phyloP scores from a whole-genome alignment of 2,329 filamentous ascomycete genomes.

The Colletotrichum karsti region DNA sequence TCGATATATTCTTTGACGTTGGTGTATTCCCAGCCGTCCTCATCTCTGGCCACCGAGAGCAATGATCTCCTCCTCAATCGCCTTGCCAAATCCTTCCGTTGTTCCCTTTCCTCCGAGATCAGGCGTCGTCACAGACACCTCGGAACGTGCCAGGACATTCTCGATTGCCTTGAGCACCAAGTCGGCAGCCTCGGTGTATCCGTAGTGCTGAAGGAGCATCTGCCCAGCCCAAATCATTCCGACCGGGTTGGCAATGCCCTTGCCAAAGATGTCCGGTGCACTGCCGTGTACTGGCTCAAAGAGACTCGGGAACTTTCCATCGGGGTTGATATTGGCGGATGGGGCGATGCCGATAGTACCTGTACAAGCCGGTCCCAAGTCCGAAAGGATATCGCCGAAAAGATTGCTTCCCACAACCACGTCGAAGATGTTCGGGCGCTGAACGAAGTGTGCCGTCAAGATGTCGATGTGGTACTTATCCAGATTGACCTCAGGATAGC shows the following conservation, averaged over 20 bases:
- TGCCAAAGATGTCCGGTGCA: slow-evolving; percentile 78
- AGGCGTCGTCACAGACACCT: slow-evolving; percentile 38
- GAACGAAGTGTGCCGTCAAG: slow-evolving; percentile 71
- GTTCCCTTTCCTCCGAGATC: slow-evolving; percentile 40
- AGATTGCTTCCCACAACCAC: slow-evolving; percentile 72
- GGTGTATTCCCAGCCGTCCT: too few relatives aligned
- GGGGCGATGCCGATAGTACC: slow-evolving; percentile 78
- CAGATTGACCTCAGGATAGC: slow-evolving; percentile 67
- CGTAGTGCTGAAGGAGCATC: slow-evolving; percentile 78
- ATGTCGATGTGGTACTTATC: slow-evolving; percentile 76
- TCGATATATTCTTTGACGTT: too few relatives aligned
- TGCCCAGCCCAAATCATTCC: slow-evolving; percentile 76
- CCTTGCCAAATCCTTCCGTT: slow-evolving; percentile 33
- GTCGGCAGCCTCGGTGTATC: slow-evolving; percentile 47
- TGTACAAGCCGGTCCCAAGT: slow-evolving; percentile 74
- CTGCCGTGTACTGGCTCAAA: slow-evolving; percentile 78
- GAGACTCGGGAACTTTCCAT: slow-evolving; percentile 61
- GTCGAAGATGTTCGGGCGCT: slow-evolving; percentile 66
- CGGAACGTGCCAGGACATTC: slow-evolving; percentile 62
- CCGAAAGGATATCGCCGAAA: slow-evolving; percentile 73
- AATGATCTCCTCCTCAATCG: slow-evolving; percentile 33
- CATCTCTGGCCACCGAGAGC: not conserved
- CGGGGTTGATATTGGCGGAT: slow-evolving; percentile 73
- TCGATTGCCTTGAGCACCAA: slow-evolving; percentile 69
- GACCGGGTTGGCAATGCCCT: slow-evolving; percentile 77